Percentiles rank a stretch among this genome's conserved stretches.
Conservation (phyloP, 108 stramenopile species). For the Aurantiochytrium sp. region DNA sequence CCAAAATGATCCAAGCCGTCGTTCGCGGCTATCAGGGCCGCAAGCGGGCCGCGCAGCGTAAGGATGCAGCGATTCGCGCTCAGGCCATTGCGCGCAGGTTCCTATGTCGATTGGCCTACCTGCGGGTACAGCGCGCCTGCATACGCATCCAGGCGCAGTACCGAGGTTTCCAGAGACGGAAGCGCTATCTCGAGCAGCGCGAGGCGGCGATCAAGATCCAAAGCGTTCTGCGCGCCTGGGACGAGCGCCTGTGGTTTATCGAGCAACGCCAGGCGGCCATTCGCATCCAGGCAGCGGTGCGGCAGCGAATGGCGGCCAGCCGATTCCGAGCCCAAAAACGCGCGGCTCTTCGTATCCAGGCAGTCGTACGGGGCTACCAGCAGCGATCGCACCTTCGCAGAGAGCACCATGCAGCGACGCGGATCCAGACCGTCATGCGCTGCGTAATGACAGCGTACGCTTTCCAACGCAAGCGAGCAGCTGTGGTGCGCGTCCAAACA, state of each 20-base stretch:
- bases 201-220: neutral
- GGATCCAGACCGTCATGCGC: neutral
- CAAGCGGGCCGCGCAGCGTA: neutral
- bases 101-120: too few relatives aligned
- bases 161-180: neutral
- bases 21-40: neutral
- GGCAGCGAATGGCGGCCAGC: neutral
- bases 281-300: neutral
- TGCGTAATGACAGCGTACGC: neutral
- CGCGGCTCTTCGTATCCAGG: neutral
- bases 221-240: neutral
- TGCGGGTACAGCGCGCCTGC: neutral
- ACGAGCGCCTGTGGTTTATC: neutral
- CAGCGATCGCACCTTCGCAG: neutral
- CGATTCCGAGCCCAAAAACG: neutral
- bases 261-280: neutral
- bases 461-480: neutral
- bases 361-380: neutral
- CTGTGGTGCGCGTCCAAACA: neutral
- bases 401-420: neutral
- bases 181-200: neutral
- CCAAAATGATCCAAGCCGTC: constrained; percentile 5
- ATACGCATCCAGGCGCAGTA: neutral
- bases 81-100: neutral
- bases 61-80: neutral